These are phyloP conservation scores for Umbellularia californica DNA, from an alignment of 164 flowering plant species.

Conservation along the genomic window DNA sequence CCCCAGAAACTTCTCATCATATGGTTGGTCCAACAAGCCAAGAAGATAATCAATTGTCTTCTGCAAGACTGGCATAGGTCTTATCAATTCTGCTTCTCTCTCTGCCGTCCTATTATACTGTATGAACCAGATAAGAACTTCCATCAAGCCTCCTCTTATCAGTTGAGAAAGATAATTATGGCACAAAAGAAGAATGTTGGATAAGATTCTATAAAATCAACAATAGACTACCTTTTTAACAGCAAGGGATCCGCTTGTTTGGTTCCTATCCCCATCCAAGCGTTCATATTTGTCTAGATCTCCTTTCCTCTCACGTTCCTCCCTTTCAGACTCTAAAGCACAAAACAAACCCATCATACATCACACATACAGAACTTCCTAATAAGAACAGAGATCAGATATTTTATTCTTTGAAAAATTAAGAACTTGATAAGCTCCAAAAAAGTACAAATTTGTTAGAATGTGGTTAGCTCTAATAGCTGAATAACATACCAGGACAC, in stretches of 20 bases:
- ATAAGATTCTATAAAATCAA: slow-evolving; percentile 2
- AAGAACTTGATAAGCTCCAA: not conserved
- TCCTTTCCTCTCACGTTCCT: slow-evolving; percentile 93
- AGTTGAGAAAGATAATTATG: slow-evolving; percentile 2
- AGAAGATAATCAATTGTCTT: slow-evolving; percentile 81
- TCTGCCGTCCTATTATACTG: slow-evolving; percentile 97
- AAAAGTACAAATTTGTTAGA: not conserved
- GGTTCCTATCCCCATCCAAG: slow-evolving; percentile 90
- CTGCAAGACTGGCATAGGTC: slow-evolving; percentile 89
- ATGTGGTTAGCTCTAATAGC: not conserved
- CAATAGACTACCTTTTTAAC: slow-evolving; percentile 73
- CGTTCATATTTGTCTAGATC: slow-evolving; percentile 95
- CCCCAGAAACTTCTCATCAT: slow-evolving; percentile 71
- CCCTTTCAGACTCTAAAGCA: slow-evolving; percentile 85
- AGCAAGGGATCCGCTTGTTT: slow-evolving; percentile 68
- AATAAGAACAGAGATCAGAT: not conserved
- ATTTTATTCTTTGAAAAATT: not conserved
- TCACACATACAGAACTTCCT: not conserved
- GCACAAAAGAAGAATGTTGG: not conserved
- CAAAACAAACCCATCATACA: slow-evolving; percentile 7
- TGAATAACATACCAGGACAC: slow-evolving; percentile 80
- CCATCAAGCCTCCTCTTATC: slow-evolving; percentile 19
- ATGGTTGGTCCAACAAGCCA: slow-evolving; percentile 72
- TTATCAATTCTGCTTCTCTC: slow-evolving; percentile 81
- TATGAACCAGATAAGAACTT: slow-evolving; percentile 21